A percentile compares a stretch with the other conserved stretches of the same genome.
These are phyloP conservation scores for Cucurbita moschata DNA, from an alignment of 306 rosid genomes.

Conservation along the genomic window DNA sequence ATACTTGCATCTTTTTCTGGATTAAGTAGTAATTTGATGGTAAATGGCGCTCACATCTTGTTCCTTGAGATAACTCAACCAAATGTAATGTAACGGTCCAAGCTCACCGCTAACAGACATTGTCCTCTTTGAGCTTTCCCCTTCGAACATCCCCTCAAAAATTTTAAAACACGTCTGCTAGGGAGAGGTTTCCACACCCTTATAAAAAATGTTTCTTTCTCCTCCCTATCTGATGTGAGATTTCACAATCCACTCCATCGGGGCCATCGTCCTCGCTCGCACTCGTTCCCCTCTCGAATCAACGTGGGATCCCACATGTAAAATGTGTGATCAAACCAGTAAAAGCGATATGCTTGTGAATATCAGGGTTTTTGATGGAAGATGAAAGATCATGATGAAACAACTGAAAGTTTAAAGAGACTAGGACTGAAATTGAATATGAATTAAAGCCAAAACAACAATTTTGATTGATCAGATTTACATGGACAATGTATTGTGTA, in stretches of 20 bases:
- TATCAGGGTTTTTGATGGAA: not conserved
- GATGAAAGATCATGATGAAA: not conserved
- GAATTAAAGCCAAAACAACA: not conserved
- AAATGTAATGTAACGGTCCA: not conserved
- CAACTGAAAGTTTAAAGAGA: not conserved
- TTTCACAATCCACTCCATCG: no score
- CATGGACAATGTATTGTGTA: not conserved
- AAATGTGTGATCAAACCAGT: not conserved
- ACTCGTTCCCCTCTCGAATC: no score
- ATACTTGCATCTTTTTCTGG: not conserved
- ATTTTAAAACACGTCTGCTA: no score
- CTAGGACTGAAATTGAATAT: not conserved
- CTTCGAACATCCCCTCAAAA: no score
- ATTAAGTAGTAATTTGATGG: not conserved
- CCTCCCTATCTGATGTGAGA: no score
- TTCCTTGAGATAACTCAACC: not conserved
- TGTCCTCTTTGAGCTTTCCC: no score
- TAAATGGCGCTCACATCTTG: no score
- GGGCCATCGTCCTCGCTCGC: no score
- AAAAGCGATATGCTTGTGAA: not conserved
- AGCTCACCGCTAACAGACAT: no score
- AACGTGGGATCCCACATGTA: not conserved
- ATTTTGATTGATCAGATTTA: not conserved
- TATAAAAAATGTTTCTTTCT: no score
- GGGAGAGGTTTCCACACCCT: no score